Evolutionary conservation across 192 early-diverging fungal genomes (phyloP), one percentile per base, ranked within the genome.

Genomic region (Coemansia sp.): DNA sequence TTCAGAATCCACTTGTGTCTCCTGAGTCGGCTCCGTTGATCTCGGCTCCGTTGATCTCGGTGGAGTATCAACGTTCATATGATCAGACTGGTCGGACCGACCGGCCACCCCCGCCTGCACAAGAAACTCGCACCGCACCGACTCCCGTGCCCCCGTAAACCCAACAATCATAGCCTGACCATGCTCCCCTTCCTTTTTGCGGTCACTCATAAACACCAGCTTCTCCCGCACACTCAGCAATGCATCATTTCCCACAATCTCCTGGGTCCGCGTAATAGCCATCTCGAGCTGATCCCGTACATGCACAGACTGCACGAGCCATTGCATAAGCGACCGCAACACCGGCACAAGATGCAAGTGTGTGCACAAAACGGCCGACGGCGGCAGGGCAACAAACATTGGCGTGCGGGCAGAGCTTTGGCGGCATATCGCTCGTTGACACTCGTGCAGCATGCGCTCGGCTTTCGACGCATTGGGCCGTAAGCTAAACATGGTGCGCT

Each of bases 61-160:
- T 6, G 59, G 25, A 2, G 41, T 16, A 54, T 61, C 65, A 9
- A 67, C 57, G 19, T 60, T 49, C 58, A 67, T 67, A 5, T 5
- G 21, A 47, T 19, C 22, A 35, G 43, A 3, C 27, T n/a, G 41
- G n/a, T 10, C 14, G 0, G 2, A 22, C 14, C 1, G n/a, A 45
- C 48, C 48, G 9, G 54, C 45, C n/a, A 74, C 77, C 14, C 71
- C 62, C 6, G 72, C 66, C 19, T 59, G 60, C 38, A 80, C 67
- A 61, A 71, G n/a, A 57, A 74, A 80, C 67, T 80, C 77, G 65
- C 77, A 80, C 4, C 77, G 72, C 41, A 74, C 77, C 11, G 77
- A 74, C 37, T 69, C 77, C 3, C 49, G 43, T 3, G 72, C 67
- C 0, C 77, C 77, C 3, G 77, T 80, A 53, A 74, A 80, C 3